A percentile compares a stretch with the other conserved stretches of the same genome.
Evolutionary conservation across 148 eudicot genomes (phyloP).

Genomic region (Nyssa sinensis): DNA sequence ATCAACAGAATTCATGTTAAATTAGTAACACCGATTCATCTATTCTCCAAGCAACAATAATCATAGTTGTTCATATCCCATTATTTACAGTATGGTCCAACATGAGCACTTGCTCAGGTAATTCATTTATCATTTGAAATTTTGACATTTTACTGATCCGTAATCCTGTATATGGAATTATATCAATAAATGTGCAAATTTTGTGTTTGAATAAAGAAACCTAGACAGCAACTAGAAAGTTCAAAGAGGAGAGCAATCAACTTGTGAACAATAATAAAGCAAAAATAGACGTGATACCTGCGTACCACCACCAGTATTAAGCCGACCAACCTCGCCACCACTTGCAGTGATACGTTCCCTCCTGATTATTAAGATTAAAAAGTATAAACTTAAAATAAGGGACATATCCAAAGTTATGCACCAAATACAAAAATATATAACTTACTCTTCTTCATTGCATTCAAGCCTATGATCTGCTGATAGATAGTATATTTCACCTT

Average conservation of each 20-base stretch:
- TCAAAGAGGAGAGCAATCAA: background rate
- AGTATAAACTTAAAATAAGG: slow-evolving; percentile 7
- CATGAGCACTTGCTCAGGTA: background rate
- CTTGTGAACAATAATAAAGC: background rate
- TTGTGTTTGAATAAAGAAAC: background rate
- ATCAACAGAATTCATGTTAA: background rate
- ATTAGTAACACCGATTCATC: background rate
- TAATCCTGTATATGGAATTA: background rate
- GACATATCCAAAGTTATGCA: slow-evolving; percentile 1
- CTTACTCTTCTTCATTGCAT: slow-evolving; percentile 79
- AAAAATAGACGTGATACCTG: slow-evolving; percentile 54
- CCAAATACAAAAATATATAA: background rate
- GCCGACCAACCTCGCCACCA: slow-evolving; percentile 99
- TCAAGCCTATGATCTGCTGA: slow-evolving; percentile 99
- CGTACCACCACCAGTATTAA: slow-evolving; percentile 96
- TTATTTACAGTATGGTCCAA: background rate
- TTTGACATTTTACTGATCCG: background rate
- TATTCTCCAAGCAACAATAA: background rate
- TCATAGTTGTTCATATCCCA: background rate
- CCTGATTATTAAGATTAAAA: slow-evolving; percentile 41
- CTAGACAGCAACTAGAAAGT: background rate
- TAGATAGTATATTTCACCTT: slow-evolving; percentile 68
- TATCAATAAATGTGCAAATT: background rate
- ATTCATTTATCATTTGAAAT: background rate
- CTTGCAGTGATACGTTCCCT: slow-evolving; percentile 85